Conservation (phyloP, 106 monocot species). For the Dioscorea alata region DNA sequence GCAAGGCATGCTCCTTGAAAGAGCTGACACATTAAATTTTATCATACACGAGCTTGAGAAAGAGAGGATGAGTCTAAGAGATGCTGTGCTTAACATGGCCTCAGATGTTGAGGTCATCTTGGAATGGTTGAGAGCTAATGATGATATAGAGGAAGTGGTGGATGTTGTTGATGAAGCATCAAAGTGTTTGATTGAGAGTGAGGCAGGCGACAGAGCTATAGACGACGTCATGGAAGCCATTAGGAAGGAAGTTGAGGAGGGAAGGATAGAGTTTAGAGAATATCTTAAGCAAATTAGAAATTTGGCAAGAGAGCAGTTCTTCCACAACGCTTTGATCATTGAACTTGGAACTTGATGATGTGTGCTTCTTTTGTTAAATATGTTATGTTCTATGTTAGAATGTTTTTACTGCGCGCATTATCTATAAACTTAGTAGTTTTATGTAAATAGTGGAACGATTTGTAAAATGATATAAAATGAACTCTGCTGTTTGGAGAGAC, state of each 20-base stretch:
- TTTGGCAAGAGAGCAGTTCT: slow-evolving; percentile 29
- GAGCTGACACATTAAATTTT: neutral
- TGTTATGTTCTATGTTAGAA: too few species aligned
- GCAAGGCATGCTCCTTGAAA: neutral
- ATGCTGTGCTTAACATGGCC: neutral
- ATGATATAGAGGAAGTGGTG: slow-evolving; percentile 2
- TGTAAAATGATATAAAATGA: too few species aligned
- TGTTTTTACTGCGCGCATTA: too few species aligned
- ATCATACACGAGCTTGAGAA: neutral
- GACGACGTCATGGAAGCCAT: slow-evolving; percentile 18
- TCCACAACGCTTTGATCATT: neutral
- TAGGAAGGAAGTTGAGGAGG: slow-evolving; percentile 4
- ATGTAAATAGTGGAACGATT: too few species aligned
- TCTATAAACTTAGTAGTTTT: too few species aligned
- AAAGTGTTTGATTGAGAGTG: slow-evolving; percentile 2
- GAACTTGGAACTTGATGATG: neutral
- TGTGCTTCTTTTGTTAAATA: too few species aligned
- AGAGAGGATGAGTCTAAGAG: slow-evolving; percentile 5
- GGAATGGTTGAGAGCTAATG: slow-evolving; percentile 11
- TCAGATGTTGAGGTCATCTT: neutral
- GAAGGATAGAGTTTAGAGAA: neutral
- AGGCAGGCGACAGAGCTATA: slow-evolving; percentile 17
- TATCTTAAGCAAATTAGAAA: slow-evolving; percentile 35
- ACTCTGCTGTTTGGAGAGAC: too few species aligned
- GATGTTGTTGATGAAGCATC: neutral